phyloP scores from a whole-genome alignment of 192 early-diverging fungal species.

The Coemansia sp. region DNA sequence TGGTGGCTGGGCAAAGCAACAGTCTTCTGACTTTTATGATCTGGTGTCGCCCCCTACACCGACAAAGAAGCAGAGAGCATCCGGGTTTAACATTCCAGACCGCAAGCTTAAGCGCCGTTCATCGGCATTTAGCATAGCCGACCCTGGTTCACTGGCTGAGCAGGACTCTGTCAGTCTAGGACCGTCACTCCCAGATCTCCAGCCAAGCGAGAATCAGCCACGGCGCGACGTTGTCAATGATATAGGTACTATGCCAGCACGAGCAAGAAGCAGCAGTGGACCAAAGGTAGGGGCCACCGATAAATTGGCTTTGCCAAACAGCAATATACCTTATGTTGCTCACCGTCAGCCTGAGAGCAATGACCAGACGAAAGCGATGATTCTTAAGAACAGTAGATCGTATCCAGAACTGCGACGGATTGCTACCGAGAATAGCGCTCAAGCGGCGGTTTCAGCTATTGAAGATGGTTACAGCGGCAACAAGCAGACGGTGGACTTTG shows the following conservation, averaged over 20 bases:
- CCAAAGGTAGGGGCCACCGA: neutral
- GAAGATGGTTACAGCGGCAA: constrained; percentile 2
- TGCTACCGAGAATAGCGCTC: constrained; percentile 41
- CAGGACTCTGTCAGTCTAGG: neutral
- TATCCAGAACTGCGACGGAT: constrained; percentile 35
- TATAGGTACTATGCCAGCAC: neutral
- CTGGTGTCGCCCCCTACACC: constrained; percentile 47
- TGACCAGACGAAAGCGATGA: neutral
- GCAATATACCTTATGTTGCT: neutral
- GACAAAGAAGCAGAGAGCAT: constrained; percentile 9
- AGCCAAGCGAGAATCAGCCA: neutral
- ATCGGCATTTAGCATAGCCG: constrained; percentile 50
- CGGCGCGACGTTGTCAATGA: neutral
- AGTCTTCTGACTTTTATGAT: constrained; percentile 20
- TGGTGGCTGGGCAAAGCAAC: constrained; percentile 17
- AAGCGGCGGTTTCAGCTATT: constrained; percentile 16
- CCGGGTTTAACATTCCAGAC: constrained; percentile 5
- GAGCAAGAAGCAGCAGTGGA: constrained; percentile 14
- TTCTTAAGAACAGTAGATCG: constrained; percentile 32
- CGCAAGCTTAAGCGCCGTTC: constrained; percentile 24
- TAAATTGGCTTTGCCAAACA: neutral
- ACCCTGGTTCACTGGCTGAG: constrained; percentile 13
- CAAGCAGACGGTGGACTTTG: neutral
- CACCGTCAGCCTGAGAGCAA: neutral
- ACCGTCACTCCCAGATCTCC: neutral